A percentile compares a stretch with the other conserved stretches of the same genome.
These are phyloP conservation scores for Melaleuca quinquenervia DNA, from an alignment of 345 rosid species.

Conservation along the genomic window DNA sequence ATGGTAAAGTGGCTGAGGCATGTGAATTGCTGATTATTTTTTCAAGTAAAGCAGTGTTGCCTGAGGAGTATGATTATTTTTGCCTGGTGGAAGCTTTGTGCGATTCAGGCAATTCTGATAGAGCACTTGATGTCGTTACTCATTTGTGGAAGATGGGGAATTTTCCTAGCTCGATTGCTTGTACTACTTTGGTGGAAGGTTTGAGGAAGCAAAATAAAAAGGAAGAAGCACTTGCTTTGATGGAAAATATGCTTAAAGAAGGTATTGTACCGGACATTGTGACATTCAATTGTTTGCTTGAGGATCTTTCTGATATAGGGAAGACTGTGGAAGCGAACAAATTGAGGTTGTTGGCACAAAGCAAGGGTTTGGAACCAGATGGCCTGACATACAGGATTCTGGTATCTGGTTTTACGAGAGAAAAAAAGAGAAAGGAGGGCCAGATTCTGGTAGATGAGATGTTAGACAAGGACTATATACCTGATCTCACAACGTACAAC, in stretches of 20 bases:
- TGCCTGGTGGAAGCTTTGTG: slow-evolving; percentile 53
- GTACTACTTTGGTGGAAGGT: slow-evolving; percentile 70
- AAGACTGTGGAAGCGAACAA: slow-evolving; percentile 45
- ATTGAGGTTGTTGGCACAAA: slow-evolving; percentile 51
- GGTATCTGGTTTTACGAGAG: slow-evolving; percentile 47
- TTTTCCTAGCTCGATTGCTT: slow-evolving; percentile 54
- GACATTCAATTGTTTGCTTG: slow-evolving; percentile 67
- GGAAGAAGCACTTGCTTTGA: slow-evolving; percentile 36
- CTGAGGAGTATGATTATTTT: slow-evolving; percentile 44
- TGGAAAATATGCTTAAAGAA: slow-evolving; percentile 59
- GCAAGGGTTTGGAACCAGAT: slow-evolving; percentile 56
- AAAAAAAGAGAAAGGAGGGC: slow-evolving; percentile 53
- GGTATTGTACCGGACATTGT: slow-evolving; percentile 52
- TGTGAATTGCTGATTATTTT: slow-evolving; percentile 55
- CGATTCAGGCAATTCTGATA: slow-evolving; percentile 20
- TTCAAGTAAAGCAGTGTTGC: slow-evolving; percentile 42
- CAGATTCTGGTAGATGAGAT: slow-evolving; percentile 60
- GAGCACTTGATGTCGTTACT: slow-evolving; percentile 47
- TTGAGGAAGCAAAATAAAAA: slow-evolving; percentile 47
- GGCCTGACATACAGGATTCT: slow-evolving; percentile 41
- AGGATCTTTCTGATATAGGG: slow-evolving; percentile 54
- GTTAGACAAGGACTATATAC: slow-evolving; percentile 70
- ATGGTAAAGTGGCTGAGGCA: slow-evolving; percentile 33
- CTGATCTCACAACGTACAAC: slow-evolving; percentile 64
- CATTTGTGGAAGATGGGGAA: slow-evolving; percentile 54